These are phyloP conservation scores for Elymus sibiricus DNA, from an alignment of 176 grass and related monocot species.

Conservation along the genomic window DNA sequence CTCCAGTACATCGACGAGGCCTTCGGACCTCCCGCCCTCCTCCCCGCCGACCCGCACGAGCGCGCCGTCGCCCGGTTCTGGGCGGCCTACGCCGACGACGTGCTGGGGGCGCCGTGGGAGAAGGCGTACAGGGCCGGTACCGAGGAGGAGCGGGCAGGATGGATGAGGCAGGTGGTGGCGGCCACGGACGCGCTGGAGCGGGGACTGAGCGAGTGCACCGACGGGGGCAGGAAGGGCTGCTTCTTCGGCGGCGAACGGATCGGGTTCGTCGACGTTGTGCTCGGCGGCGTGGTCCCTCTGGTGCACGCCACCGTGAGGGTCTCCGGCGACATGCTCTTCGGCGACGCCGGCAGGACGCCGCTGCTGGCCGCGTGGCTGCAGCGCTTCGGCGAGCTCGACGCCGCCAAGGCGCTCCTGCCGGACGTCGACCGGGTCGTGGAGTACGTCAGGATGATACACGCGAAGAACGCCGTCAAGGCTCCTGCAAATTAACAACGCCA, in stretches of 20 bases:
- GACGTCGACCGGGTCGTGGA: neutral
- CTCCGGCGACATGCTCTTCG: neutral
- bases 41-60: conserved; percentile 37
- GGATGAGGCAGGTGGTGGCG: neutral
- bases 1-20: conserved; percentile 53
- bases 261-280: conserved; percentile 44
- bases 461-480: neutral
- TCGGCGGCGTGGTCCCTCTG: conserved; percentile 8
- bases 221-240: conserved; percentile 1
- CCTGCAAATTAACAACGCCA: too few relatives aligned
- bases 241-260: conserved; percentile 52
- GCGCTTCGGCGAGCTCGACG: conserved; percentile 28
- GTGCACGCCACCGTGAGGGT: neutral
- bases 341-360: conserved; percentile 20
- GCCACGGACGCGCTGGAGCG: conserved; percentile 29
- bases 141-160: neutral
- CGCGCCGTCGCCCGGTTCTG: conserved; percentile 31
- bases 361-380: conserved; percentile 34
- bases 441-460: neutral
- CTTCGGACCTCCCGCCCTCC: neutral
- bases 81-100: conserved; percentile 39
- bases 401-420: conserved; percentile 31
- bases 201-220: conserved; percentile 27
- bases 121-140: neutral
- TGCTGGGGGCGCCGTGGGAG: conserved; percentile 14